Evolutionary conservation across 164 flowering plant genomes (phyloP), one percentile per base, ranked within the genome.

Genomic region (Annona cherimola): DNA sequence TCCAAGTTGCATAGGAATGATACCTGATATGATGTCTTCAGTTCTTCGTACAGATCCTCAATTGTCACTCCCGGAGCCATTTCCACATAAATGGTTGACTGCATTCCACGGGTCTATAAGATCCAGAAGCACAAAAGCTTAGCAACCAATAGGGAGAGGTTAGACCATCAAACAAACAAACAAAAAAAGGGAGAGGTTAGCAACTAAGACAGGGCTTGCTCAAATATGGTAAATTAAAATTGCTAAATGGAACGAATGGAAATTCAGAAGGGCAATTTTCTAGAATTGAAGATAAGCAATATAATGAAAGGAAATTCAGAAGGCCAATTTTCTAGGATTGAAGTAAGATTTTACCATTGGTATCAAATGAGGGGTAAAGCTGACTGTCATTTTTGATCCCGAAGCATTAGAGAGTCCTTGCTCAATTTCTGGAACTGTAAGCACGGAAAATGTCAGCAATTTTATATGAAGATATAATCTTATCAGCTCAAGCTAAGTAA

Each of bases 331-430:
- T 26, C 61, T 14, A 9, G 43, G 26, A 70, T 67, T 68, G 16
- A 6, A 60, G 55, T 4, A 46, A 35, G 19, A 63, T 62, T 50
- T 74, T 84, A 96, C 99, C 99, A 93, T 93, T 66, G 98, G 99
- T 90, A 93, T 92, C 41, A 96, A 83, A 77, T 92, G 95, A 68
- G 99, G 99, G 66, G 97, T 96, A 80, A 93, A 96, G 87, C 98
- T 96, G 76, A 96, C 88, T 26, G 89, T 90, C 39, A 93, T 84
- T 82, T 86, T 87, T 65, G 96, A 79, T 73, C 78, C 46, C 72
- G 95, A 90, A 73, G 82, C 94, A 74, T 87, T 95, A 71, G 93
- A 82, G 65, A 96, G 84, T 61, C 98, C 99, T 82, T 96, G 99
- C 81, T 96, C 99, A 70, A 96, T 93, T 82, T 96, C 99, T 16